Conservation (phyloP, 495 filamentous ascomycete species). For the Podospora pseudopauciseta region DNA sequence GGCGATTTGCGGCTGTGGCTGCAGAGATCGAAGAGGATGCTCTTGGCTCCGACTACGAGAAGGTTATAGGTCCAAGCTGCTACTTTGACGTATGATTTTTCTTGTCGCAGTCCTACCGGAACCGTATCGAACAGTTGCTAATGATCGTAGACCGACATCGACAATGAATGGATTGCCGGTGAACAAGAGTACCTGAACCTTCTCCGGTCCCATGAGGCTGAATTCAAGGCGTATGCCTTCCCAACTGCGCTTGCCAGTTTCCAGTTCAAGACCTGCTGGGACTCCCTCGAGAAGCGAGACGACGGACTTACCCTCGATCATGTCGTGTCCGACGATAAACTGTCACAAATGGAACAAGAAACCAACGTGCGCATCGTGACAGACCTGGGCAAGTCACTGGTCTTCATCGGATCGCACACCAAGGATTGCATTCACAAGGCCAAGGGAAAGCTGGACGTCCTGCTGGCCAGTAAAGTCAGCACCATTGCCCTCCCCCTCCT, state of each 20-base stretch:
- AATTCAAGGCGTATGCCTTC: neutral
- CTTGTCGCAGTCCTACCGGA: neutral
- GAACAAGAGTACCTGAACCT: neutral
- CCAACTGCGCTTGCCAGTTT: slow-evolving; percentile 8
- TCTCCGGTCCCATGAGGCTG: neutral
- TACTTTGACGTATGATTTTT: slow-evolving; percentile 6
- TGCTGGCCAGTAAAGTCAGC: slow-evolving; percentile 38
- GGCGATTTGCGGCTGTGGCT: slow-evolving; percentile 15
- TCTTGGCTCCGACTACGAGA: slow-evolving; percentile 22
- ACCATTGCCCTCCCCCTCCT: neutral
- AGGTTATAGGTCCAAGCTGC: slow-evolving; percentile 9
- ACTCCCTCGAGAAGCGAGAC: slow-evolving; percentile 19
- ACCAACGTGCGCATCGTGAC: slow-evolving; percentile 28
- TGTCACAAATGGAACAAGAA: slow-evolving; percentile 25
- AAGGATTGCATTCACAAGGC: slow-evolving; percentile 22
- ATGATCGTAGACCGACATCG: slow-evolving; percentile 10
- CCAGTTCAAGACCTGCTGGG: slow-evolving; percentile 16
- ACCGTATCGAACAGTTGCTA: neutral
- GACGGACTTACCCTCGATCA: slow-evolving; percentile 7
- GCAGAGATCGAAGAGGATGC: slow-evolving; percentile 21
- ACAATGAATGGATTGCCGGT: slow-evolving; percentile 18
- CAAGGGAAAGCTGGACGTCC: slow-evolving; percentile 35
- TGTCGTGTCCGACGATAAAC: slow-evolving; percentile 20
- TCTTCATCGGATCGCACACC: slow-evolving; percentile 36
- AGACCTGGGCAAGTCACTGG: slow-evolving; percentile 19